Percentiles rank a stretch among this genome's conserved stretches.
Conservation (phyloP, 1,284 basidiomycete species). For the Malassezia sympodialis region DNA sequence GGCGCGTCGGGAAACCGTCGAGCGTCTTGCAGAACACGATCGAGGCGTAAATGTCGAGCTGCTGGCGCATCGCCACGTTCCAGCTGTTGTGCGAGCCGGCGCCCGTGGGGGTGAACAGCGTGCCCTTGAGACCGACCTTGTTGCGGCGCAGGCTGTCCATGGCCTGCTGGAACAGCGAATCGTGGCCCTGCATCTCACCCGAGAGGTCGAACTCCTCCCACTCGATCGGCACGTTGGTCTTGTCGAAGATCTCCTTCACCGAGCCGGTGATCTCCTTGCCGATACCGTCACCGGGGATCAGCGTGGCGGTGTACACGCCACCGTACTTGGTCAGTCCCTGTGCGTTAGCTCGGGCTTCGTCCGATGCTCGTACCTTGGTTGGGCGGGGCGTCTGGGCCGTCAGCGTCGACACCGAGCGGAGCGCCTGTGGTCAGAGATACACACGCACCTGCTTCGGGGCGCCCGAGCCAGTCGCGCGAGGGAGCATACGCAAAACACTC, state of each 20-base stretch:
- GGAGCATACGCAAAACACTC: constrained; percentile 12
- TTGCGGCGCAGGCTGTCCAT: constrained; percentile 90
- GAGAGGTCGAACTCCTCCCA: constrained; percentile 99
- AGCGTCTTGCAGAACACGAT: constrained; percentile 97
- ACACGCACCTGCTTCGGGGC: constrained; percentile 10
- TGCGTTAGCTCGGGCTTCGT: neutral
- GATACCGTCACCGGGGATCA: constrained; percentile 53
- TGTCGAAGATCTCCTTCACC: constrained; percentile 97
- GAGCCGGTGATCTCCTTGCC: constrained; percentile 94
- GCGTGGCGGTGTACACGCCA: constrained; percentile 58
- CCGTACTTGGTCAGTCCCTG: constrained; percentile 88
- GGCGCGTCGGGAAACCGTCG: constrained; percentile 90
- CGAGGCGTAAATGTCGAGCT: constrained; percentile 97
- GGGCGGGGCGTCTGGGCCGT: constrained; percentile 69
- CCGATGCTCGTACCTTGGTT: constrained; percentile 55
- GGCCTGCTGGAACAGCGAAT: constrained; percentile 86
- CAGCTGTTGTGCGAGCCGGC: constrained; percentile 94
- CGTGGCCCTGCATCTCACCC: constrained; percentile 84
- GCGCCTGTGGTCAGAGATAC: constrained; percentile 22
- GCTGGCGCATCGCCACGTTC: constrained; percentile 99
- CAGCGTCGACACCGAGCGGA: constrained; percentile 60
- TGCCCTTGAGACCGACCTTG: constrained; percentile 96
- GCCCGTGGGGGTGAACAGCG: constrained; percentile 95
- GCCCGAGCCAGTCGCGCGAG: constrained; percentile 6
- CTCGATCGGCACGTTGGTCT: constrained; percentile 94